These are phyloP conservation scores for Ceratocystis cacaofunesta DNA, from an alignment of 2,329 filamentous ascomycete species.

Conservation along the genomic window DNA sequence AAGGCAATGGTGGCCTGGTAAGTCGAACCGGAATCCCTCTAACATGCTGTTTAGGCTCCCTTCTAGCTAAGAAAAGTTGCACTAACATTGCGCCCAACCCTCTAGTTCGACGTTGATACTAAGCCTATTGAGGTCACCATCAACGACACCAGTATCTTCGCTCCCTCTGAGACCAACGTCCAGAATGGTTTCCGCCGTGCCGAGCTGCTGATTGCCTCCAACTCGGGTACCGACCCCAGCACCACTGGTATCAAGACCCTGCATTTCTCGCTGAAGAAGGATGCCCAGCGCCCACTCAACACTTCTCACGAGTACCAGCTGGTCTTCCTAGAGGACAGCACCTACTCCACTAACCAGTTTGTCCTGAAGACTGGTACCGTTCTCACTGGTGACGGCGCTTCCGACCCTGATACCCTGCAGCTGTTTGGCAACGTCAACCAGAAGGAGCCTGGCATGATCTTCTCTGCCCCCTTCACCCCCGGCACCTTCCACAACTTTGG, in stretches of 20 bases:
- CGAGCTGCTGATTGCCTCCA: slow-evolving; percentile 38
- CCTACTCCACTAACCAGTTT: slow-evolving; percentile 37
- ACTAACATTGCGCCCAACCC: slow-evolving; percentile 2
- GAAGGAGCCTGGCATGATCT: slow-evolving; percentile 33
- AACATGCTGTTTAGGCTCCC: not conserved
- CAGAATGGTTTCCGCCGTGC: slow-evolving; percentile 47
- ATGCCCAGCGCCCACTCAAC: slow-evolving; percentile 37
- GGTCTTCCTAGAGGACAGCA: slow-evolving; percentile 33
- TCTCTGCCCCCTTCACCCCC: slow-evolving; percentile 34
- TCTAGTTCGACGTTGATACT: slow-evolving; percentile 30
- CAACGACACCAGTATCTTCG: slow-evolving; percentile 44
- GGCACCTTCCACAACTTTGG: slow-evolving; percentile 48
- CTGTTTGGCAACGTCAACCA: slow-evolving; percentile 35
- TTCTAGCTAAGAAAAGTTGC: too few relatives aligned
- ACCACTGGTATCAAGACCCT: slow-evolving; percentile 43
- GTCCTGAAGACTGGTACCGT: slow-evolving; percentile 41
- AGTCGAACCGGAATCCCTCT: slow-evolving; percentile 15
- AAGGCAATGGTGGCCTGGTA: slow-evolving; percentile 27
- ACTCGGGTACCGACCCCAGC: slow-evolving; percentile 36
- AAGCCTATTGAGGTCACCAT: slow-evolving; percentile 40
- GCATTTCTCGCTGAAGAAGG: slow-evolving; percentile 44
- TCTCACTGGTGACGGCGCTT: slow-evolving; percentile 25
- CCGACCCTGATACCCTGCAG: slow-evolving; percentile 29
- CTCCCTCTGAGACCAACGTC: slow-evolving; percentile 31
- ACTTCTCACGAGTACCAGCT: slow-evolving; percentile 47